phyloP scores from a whole-genome alignment of 345 rosid species.

The Gynandropsis gynandra region DNA sequence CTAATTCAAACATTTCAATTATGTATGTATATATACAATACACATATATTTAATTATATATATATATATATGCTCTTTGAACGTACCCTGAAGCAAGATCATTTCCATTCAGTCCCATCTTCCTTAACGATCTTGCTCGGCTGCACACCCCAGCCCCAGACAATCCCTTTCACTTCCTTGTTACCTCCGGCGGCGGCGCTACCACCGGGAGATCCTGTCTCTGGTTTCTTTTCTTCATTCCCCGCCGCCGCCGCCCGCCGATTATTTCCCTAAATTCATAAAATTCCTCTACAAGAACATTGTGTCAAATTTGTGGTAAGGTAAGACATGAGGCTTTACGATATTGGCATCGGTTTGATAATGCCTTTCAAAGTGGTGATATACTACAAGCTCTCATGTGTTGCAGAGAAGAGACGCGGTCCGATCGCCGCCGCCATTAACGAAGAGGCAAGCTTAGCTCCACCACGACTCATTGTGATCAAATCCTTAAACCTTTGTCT shows the following conservation, averaged over 20 bases:
- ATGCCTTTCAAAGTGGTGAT: too few relatives aligned
- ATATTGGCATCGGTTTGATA: too few relatives aligned
- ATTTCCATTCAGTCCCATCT: conserved; percentile 56
- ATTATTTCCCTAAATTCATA: conserved; percentile 27
- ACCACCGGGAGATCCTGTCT: conserved; percentile 11
- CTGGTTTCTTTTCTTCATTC: conserved; percentile 11
- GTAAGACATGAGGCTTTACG: too few relatives aligned
- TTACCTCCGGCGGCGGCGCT: conserved; percentile 12
- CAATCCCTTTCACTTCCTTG: conserved; percentile 27
- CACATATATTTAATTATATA: neutral
- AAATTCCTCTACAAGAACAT: too few relatives aligned
- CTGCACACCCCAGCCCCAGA: conserved; percentile 53
- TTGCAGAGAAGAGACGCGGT: conserved; percentile 21
- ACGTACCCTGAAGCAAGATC: conserved; percentile 53
- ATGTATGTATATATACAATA: neutral
- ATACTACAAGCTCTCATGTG: too few relatives aligned
- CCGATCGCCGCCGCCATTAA: conserved; percentile 11
- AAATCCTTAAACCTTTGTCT: too few relatives aligned
- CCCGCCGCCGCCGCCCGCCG: neutral
- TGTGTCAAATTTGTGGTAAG: too few relatives aligned
- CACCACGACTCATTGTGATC: conserved; percentile 23
- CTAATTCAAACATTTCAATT: neutral
- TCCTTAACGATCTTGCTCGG: conserved; percentile 37
- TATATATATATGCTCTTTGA: neutral
- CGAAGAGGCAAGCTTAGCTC: conserved; percentile 23